Base-by-base conservation (phyloP, 768 basidiomycete species). In the Kwoniella bestiolae region DNA sequence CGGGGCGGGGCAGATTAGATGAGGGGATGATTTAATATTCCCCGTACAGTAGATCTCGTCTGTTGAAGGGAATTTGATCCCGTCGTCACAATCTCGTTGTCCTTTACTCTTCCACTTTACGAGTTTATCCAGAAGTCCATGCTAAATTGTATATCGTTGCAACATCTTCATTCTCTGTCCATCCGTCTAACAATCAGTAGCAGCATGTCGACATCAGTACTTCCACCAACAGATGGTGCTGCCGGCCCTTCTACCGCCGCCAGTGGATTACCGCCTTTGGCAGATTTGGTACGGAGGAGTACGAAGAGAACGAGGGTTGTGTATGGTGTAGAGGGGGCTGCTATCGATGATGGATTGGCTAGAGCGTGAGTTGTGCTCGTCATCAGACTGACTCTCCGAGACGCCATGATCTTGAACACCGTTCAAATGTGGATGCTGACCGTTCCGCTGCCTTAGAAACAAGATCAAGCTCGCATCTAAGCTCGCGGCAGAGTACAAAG, bases 401-500 rank as follows among this genome's bases (percentile, higher is more conserved):
- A n/a, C n/a, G n/a, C n/a, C n/a, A n/a, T n/a, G n/a, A n/a, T n/a
- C n/a, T n/a, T n/a, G n/a, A n/a, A 1, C 2, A 16, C 12, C 38
- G 25, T 28, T 18, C 8, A 12, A 46, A 11, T 58, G 14, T 29
- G 18, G 12, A 2, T 46, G 31, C 52, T 26, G 11, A 44, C 23
- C 12, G 23, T 47, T 5, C 8, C 56, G 23, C 14, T 29, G 25
- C 55, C 23, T 5, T 55, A 81, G 80, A 16, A 70, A 76, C 70
- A 79, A 80, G 56, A 60, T 77, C 47, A 79, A 79, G 35, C 80
- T 96, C 35, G 85, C 92, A 2, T 87, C 91, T 52, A 96, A 96
- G 84, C 89, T 97, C 31, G 85, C 88, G 34, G 88, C 92, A 76
- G 95, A 98, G 83, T 99, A 94, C 80, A 85, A 86, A 51, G 88